Conservation (phyloP, 345 rosid genomes). For the Psidium guajava region DNA sequence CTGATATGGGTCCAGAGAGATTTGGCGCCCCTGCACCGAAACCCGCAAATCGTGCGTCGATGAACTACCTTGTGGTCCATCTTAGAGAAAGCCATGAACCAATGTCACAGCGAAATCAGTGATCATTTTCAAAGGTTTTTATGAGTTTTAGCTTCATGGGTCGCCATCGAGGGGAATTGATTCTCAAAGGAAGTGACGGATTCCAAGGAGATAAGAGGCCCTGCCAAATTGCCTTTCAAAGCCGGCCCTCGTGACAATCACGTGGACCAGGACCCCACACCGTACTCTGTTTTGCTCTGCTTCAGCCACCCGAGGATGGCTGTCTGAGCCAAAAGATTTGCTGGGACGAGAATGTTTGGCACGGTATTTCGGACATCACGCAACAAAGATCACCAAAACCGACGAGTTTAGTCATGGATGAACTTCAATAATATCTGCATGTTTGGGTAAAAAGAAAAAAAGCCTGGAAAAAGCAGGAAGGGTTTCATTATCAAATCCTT, state of each 20-base stretch:
- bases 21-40: neutral
- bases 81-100: neutral
- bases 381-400: neutral
- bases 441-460: neutral
- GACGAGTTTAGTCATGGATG: neutral
- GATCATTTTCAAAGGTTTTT: neutral
- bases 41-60: neutral
- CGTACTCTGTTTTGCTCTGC: neutral
- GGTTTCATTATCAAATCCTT: neutral
- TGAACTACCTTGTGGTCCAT: neutral
- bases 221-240: conserved; percentile 7
- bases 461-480: neutral
- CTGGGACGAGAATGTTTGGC: neutral
- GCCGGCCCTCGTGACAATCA: conserved; percentile 26
- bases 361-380: neutral
- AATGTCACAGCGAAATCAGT: neutral
- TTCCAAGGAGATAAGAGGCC: neutral
- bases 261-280: conserved; percentile 39
- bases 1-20: neutral
- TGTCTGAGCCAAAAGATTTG: neutral
- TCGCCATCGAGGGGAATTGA: neutral
- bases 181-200: neutral
- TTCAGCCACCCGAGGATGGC: neutral
- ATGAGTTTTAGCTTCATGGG: neutral
- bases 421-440: neutral